phyloP scores from a whole-genome alignment of 768 basidiomycete genomes.

The Calocybe indica region DNA sequence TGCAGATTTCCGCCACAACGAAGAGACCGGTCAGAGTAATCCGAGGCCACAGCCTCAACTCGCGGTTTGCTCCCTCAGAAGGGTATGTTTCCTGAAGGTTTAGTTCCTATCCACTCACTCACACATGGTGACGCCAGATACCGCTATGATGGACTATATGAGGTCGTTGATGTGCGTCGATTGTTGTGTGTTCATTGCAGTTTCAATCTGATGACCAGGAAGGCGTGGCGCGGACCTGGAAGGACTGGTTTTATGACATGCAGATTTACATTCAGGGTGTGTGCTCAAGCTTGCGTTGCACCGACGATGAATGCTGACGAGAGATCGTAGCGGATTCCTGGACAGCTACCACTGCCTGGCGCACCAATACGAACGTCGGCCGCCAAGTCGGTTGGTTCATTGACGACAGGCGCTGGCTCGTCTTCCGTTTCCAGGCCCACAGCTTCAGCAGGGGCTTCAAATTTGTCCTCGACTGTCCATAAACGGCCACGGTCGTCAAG shows the following conservation, averaged over 20 bases:
- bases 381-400: too few relatives aligned
- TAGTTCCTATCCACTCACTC: neutral
- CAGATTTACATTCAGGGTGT: conserved; percentile 15
- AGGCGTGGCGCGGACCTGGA: conserved; percentile 15
- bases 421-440: too few relatives aligned
- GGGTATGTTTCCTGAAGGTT: conserved; percentile 11
- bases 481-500: too few relatives aligned
- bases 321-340: too few relatives aligned
- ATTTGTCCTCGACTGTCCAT: too few relatives aligned
- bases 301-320: too few relatives aligned
- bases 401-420: too few relatives aligned
- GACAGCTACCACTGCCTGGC: too few relatives aligned
- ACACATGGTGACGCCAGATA: conserved; percentile 7
- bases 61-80: conserved; percentile 15
- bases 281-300: neutral
- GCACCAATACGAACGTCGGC: too few relatives aligned
- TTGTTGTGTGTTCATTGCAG: neutral
- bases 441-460: too few relatives aligned
- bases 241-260: conserved; percentile 15
- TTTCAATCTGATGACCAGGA: neutral
- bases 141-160: conserved; percentile 21
- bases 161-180: conserved; percentile 9
- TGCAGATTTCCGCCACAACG: conserved; percentile 21
- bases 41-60: conserved; percentile 19
- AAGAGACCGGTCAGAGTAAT: conserved; percentile 30